Base-by-base conservation (phyloP, 352 stramenopile species). In the Aphanomyces stellatus region DNA sequence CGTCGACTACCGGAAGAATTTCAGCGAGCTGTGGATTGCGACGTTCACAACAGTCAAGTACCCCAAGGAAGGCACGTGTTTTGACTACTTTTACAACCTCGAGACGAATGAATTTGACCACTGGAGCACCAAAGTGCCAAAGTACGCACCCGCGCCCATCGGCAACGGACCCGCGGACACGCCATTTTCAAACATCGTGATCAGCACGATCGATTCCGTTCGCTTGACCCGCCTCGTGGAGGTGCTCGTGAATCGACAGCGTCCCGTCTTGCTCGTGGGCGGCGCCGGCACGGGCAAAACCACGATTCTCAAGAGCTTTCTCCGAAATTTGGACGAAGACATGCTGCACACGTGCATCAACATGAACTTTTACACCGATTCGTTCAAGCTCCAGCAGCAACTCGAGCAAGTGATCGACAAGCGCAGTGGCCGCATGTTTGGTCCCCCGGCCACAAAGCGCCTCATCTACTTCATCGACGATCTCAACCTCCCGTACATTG, bases 331-430 rank as follows among this genome's bases (percentile, higher is more conserved):
- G 0, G 82, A 94, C 51, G 95, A 98, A 51, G 90, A 96, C 56
- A 97, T 99, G 80, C 76, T 98, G 31, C 97, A 90, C 74, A 97
- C 93, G 56, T 98, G 88, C 69, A 98, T 99, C 75, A 97, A 98
- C 75, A 98, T 98, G 95, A 98, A 96, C 68, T 98, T 98, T 77
- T 98, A 97, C 77, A 98, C 90, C 2, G 90, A 97, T 71, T 98
- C 90, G 24, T 96, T 88, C 72, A 97, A 96, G 51, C 72, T 98
- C 7, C 93, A 98, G 69, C 86, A 97, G 63, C 95, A 99, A 65
- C 75, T 99, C 25, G 96, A 99, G 72, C 91, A 95, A 0, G 93
- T 97, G 35, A 98, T 98, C 67, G 96, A 99, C 72, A 98, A 98
- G 76, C 87, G 95, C 34, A 98, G 91, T 2, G 95, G 96, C 0